These are phyloP conservation scores for Phytophthora brassicae DNA, from an alignment of 352 stramenopile genomes.

Conservation along the genomic window DNA sequence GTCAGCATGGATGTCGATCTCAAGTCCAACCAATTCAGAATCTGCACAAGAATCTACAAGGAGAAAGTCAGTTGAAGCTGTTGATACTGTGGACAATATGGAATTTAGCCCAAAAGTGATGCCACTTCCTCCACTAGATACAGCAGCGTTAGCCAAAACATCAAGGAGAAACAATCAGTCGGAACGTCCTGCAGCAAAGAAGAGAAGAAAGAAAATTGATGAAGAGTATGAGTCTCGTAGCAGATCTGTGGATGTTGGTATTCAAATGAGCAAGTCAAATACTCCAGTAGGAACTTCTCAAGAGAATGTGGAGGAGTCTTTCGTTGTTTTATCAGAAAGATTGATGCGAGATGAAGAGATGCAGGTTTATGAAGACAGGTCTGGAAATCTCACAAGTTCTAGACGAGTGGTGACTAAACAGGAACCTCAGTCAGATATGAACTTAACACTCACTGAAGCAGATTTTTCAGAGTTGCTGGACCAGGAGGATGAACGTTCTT, in stretches of 20 bases:
- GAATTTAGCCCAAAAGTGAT: neutral
- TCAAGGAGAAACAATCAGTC: conserved; percentile 12
- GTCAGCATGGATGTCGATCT: conserved; percentile 5
- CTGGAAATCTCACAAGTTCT: neutral
- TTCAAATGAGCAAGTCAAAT: conserved; percentile 10
- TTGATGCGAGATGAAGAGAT: conserved; percentile 14
- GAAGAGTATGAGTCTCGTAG: neutral
- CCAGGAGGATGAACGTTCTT: neutral
- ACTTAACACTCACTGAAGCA: neutral
- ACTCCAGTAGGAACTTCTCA: neutral
- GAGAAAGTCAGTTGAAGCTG: neutral
- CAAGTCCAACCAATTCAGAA: neutral
- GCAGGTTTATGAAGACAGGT: neutral
- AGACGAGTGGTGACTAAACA: neutral
- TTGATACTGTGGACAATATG: neutral
- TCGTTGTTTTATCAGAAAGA: neutral
- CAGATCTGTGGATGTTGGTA: conserved; percentile 3
- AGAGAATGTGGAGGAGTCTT: neutral
- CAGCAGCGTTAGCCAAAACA: conserved; percentile 11
- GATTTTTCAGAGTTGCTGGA: neutral
- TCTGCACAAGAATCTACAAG: neutral
- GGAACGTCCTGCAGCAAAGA: conserved; percentile 10
- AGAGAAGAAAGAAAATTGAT: conserved; percentile 11
- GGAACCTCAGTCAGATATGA: neutral
- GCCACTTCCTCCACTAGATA: conserved; percentile 2